Conservation (phyloP, 2,329 filamentous ascomycete genomes). For the Pseudocercospora macadamiae region DNA sequence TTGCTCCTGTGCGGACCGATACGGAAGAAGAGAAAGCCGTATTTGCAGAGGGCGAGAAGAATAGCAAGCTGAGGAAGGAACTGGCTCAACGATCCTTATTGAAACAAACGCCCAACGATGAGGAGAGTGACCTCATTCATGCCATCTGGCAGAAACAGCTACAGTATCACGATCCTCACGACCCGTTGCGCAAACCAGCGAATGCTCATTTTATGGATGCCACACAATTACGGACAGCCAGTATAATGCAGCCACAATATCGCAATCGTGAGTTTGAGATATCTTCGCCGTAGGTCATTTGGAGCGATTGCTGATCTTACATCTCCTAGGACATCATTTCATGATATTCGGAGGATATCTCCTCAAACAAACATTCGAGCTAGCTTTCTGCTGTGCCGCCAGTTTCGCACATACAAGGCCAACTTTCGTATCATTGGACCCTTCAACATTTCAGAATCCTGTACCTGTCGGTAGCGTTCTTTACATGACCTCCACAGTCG, state of each 20-base stretch:
- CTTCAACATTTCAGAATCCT: conserved; percentile 73
- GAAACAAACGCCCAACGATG: conserved; percentile 68
- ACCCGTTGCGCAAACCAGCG: conserved; percentile 55
- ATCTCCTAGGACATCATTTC: conserved; percentile 60
- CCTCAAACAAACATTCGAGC: conserved; percentile 73
- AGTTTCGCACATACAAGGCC: conserved; percentile 70
- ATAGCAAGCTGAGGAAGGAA: conserved; percentile 69
- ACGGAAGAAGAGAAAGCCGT: conserved; percentile 67
- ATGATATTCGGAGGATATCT: conserved; percentile 81
- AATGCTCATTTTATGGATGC: conserved; percentile 66
- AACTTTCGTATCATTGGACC: conserved; percentile 72
- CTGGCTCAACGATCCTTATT: conserved; percentile 63
- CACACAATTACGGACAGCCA: conserved; percentile 65
- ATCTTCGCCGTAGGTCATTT: no score
- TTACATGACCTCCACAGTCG: conserved; percentile 72
- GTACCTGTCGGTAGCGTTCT: conserved; percentile 75
- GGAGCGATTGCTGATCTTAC: not conserved
- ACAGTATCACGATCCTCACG: conserved; percentile 64
- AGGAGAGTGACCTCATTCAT: conserved; percentile 73
- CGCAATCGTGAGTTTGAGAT: conserved; percentile 16
- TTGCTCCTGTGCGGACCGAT: conserved; percentile 63
- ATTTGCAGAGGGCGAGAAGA: conserved; percentile 65
- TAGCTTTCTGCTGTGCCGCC: conserved; percentile 74
- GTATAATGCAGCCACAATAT: conserved; percentile 73
- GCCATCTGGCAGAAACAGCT: conserved; percentile 72